Conservation (phyloP, 164 flowering plant species). For the Litsea cubeba region DNA sequence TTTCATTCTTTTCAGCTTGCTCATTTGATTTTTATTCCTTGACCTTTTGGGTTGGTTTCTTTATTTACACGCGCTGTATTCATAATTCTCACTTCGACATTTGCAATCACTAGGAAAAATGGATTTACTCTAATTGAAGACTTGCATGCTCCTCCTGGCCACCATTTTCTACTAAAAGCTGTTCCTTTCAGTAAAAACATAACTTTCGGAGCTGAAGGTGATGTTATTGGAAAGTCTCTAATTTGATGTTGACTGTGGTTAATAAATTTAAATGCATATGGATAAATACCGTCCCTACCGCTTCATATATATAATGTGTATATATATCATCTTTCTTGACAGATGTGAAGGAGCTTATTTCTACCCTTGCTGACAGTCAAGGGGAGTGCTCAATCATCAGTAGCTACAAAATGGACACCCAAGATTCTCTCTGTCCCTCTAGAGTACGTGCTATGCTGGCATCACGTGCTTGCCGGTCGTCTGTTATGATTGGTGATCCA, state of each 20-base stretch:
- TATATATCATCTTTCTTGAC: conserved; percentile 12
- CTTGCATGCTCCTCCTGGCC: conserved; percentile 68
- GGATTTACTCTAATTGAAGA: conserved; percentile 91
- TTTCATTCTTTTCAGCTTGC: background rate
- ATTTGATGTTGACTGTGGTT: background rate
- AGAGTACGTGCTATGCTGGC: conserved; percentile 98
- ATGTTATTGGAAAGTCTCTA: background rate
- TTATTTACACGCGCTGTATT: background rate
- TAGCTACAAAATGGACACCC: conserved; percentile 68
- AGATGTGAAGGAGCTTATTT: conserved; percentile 93
- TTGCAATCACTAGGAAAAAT: conserved; percentile 60
- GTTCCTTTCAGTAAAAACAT: conserved; percentile 98
- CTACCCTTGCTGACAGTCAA: conserved; percentile 78
- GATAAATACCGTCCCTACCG: background rate
- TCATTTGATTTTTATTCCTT: background rate
- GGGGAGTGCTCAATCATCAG: conserved; percentile 80
- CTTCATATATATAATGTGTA: background rate
- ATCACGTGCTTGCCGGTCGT: conserved; percentile 94
- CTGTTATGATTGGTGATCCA: conserved; percentile 88
- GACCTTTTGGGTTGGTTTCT: background rate
- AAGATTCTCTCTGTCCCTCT: conserved; percentile 82
- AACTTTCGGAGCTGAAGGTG: conserved; percentile 94
- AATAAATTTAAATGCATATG: background rate
- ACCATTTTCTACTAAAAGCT: conserved; percentile 62
- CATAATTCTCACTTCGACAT: conserved; percentile 5